A percentile compares a stretch with the other conserved stretches of the same genome.
These are phyloP conservation scores for Arthrinium puccinioides DNA, from an alignment of 2,329 filamentous ascomycete genomes.

Conservation along the genomic window DNA sequence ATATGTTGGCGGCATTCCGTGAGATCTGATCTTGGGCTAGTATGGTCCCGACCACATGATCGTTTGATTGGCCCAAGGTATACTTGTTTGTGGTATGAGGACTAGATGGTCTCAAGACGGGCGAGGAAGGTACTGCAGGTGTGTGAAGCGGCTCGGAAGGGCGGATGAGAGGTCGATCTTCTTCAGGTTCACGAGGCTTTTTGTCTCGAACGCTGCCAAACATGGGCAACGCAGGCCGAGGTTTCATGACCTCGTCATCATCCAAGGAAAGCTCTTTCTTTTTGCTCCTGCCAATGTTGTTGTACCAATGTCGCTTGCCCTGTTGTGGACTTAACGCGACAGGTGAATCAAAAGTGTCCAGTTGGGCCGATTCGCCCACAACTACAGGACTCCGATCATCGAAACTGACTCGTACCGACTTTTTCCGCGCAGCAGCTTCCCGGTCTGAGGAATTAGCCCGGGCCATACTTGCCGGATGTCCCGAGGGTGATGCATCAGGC, in stretches of 20 bases:
- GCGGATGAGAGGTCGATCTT: conserved; percentile 52
- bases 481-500: conserved; percentile 42
- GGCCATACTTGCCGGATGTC: too few species aligned
- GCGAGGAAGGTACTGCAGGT: conserved; percentile 17
- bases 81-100: conserved; percentile 15
- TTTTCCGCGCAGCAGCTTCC: conserved; percentile 46
- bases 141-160: conserved; percentile 34
- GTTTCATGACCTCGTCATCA: conserved; percentile 66
- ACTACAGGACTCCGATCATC: conserved; percentile 56
- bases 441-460: conserved; percentile 17
- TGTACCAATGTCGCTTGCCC: conserved; percentile 44
- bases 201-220: conserved; percentile 69
- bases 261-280: conserved; percentile 45
- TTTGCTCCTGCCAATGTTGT: conserved; percentile 37
- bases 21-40: conserved; percentile 45
- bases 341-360: conserved; percentile 31
- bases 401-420: conserved; percentile 70
- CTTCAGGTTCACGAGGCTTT: conserved; percentile 42
- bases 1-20: conserved; percentile 48
- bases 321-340: conserved; percentile 29
- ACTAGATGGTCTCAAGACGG: conserved; percentile 15
- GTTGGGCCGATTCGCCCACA: conserved; percentile 38
- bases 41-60: conserved; percentile 50
- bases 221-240: conserved; percentile 64
- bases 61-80: conserved; percentile 46